These are phyloP conservation scores for Silene coronaria DNA, from an alignment of 179 eudicot species.

Conservation along the genomic window DNA sequence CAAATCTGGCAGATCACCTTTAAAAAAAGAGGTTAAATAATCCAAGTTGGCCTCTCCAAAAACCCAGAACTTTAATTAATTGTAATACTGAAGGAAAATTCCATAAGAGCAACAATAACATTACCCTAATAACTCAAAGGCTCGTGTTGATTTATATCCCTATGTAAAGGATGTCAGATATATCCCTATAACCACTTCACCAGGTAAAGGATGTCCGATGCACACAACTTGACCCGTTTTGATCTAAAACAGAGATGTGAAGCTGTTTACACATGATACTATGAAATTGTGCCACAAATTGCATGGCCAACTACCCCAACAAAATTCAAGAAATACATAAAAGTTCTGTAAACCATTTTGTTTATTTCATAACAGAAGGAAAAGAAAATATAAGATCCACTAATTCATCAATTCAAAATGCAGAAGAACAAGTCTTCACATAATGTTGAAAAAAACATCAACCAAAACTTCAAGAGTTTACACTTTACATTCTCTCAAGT, in stretches of 20 bases:
- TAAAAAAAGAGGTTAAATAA: neutral
- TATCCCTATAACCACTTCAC: neutral
- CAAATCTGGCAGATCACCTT: neutral
- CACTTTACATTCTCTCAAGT: neutral
- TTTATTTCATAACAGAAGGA: neutral
- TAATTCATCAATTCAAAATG: neutral
- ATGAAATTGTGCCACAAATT: neutral
- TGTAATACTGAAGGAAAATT: neutral
- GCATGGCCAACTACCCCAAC: neutral
- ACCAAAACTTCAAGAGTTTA: conserved; percentile 4
- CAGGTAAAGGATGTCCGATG: neutral
- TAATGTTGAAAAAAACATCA: neutral
- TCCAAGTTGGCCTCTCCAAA: neutral
- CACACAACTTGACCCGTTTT: neutral
- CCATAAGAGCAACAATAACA: neutral
- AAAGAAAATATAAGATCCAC: neutral
- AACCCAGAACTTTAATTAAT: neutral
- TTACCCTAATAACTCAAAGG: neutral
- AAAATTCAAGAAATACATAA: neutral
- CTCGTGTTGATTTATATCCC: neutral
- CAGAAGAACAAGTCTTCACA: neutral
- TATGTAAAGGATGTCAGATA: neutral
- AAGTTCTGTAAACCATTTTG: neutral
- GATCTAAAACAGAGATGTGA: neutral
- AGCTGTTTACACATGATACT: neutral